Percentiles rank a stretch among this genome's conserved stretches.
phyloP scores from a whole-genome alignment of 768 basidiomycete genomes.

The Termitomyces sp. region DNA sequence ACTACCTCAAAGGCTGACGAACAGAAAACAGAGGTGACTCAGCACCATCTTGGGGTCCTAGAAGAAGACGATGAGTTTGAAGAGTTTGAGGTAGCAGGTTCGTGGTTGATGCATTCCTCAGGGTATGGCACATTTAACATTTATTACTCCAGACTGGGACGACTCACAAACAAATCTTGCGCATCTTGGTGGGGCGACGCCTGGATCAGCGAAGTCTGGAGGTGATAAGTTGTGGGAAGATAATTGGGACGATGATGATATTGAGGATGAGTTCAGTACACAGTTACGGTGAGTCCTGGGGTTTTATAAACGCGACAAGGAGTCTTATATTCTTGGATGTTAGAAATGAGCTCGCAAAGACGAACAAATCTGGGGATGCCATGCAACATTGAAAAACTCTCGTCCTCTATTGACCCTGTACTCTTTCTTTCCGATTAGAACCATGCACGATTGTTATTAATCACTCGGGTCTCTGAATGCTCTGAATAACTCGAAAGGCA shows the following conservation, averaged over 20 bases:
- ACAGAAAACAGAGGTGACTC: constrained; percentile 44
- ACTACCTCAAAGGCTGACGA: constrained; percentile 32
- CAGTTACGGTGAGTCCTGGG: constrained; percentile 76
- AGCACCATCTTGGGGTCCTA: constrained; percentile 78
- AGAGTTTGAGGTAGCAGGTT: constrained; percentile 85
- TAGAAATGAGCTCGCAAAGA: constrained; percentile 64
- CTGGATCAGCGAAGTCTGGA: constrained; percentile 72
- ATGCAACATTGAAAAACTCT: constrained; percentile 49
- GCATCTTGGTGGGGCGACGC: constrained; percentile 67
- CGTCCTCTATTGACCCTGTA: not conserved
- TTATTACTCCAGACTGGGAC: constrained; percentile 66
- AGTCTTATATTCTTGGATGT: not conserved
- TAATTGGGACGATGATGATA: constrained; percentile 99
- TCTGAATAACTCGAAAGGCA: not conserved
- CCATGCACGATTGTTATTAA: not conserved
- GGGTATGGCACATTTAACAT: not conserved
- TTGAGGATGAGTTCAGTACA: constrained; percentile 95
- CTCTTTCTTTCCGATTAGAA: not conserved
- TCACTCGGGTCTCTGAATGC: not conserved
- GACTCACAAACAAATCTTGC: constrained; percentile 80
- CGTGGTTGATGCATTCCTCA: constrained; percentile 10
- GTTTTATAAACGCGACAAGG: not conserved
- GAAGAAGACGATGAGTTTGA: constrained; percentile 99
- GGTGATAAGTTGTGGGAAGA: constrained; percentile 98
- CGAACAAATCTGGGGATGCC: constrained; percentile 38